Evolutionary conservation across 768 basidiomycete species (phyloP), one percentile per base, ranked within the genome.

Genomic region (Pleurotus ostreatus): DNA sequence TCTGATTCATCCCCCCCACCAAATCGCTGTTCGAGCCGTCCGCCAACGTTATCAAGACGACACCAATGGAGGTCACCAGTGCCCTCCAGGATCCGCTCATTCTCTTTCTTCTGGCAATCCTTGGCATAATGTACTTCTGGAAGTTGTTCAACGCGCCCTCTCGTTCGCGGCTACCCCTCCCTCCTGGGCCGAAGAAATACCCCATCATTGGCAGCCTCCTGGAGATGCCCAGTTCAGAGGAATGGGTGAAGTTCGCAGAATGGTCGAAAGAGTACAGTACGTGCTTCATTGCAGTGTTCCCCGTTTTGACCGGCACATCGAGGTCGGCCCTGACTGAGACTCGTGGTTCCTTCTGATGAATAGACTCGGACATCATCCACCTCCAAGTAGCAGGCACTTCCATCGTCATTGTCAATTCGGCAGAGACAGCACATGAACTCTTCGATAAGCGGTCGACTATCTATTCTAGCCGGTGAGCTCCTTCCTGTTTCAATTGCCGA

Each of bases 401-500:
- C 38, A 59, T 63, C n/a, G 56, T 73, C 26, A 56, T 71, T 26
- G 59, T 71, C 18, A 70, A 68, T 55, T 60, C 62, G 2, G 23
- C 61, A 18, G 58, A 71, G 40, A 64, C 63, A 22, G 65, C 66
- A 2, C 18, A 48, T 8, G 60, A 67, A 30, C 57, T 67, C 4
- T 57, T 67, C 8, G 66, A 65, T 15, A 64, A 62, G 46, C 58
- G 65, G 6, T 58, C 66, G 1, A 39, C 55, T 18, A 63, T 65
- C 20, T 65, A 64, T 56, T 67, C 66, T 1, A 61, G 65, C 41
- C 59, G 67, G 15, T 61, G 55, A 3, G 30, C 46, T 30, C 30
- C 30, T 34, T 34, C 30, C 30, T 4, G 9, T 20, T 58, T 16
- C 52, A 59, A 4, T 61, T 63, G 49, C 15, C 61, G 20, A 44